Evolutionary conservation across 192 early-diverging fungal species (phyloP), one percentile per base, ranked within the genome.

Genomic region (Rhizoclosmatium globosum): DNA sequence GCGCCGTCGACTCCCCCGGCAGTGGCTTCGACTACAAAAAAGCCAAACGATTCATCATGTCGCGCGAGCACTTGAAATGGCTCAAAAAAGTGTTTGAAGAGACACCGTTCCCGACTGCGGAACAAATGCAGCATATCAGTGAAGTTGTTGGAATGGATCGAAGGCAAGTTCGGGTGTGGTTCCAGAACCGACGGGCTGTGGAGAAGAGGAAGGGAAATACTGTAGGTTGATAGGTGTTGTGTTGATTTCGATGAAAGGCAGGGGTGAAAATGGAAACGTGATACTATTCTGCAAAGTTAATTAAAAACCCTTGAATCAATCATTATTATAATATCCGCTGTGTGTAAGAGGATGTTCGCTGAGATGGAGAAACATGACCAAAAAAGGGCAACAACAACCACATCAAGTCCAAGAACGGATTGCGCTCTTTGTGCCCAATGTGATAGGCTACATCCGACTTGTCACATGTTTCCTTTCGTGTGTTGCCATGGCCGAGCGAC

Each of bases 361-460:
- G 31, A 64, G 3, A 64, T 15, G 62, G 13, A 41, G 13, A 64
- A 7, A 6, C 9, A 64, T 64, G 61, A 23, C 11, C 39, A n/a
- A n/a, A 64, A 64, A 38, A 7, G 61, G 61, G 9, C 53, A 57
- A 57, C 53, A 17, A 57, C 57, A 58, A 3, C 57, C 17, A 3
- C 57, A 58, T 2, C 57, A 53, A 17, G 50, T 13, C 50, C 50
- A 17, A 53, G 50, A 53, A 64, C n/a, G 60, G 61, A 19, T 74
- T 44, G 39, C 53, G 31, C 85, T 96, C 21, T 95, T 88, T 81
- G 85, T 94, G 42, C 93, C 94, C 47, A 95, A 95, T 81, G 80
- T 93, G 67, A 96, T 94, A 80, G 92, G 98, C 60, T 99, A 99
- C 83, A 79, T 89, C 38, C 94, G 98, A 7, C 93, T 99, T 58